Conservation (phyloP, 2,329 filamentous ascomycete genomes). For the Aspergillus sp. region DNA sequence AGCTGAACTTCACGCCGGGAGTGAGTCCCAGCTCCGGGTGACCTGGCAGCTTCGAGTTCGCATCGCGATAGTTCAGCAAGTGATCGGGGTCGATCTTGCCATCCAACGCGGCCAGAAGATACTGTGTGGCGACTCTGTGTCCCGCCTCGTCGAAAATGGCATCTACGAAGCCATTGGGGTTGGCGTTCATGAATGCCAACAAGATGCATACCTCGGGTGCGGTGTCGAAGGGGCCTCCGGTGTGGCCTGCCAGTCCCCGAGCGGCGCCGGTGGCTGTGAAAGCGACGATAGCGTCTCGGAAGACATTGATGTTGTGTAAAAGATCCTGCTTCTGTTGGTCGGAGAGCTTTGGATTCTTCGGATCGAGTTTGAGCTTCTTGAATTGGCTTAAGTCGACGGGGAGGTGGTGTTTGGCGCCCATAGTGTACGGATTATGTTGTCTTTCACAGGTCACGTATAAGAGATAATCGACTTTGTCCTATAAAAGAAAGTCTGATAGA, state of each 20-base stretch:
- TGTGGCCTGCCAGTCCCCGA: conserved; percentile 38
- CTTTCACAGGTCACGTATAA: too few relatives aligned
- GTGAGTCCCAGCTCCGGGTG: conserved; percentile 41
- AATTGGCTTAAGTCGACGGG: conserved; percentile 34
- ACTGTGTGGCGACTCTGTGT: conserved; percentile 41
- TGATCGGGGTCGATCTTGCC: conserved; percentile 37
- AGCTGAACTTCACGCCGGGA: conserved; percentile 40
- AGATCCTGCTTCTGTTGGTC: conserved; percentile 36
- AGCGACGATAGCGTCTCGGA: conserved; percentile 39
- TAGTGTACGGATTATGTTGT: too few relatives aligned
- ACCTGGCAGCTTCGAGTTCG: conserved; percentile 39
- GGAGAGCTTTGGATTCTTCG: conserved; percentile 32
- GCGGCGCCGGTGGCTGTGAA: conserved; percentile 40
- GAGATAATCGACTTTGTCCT: too few relatives aligned
- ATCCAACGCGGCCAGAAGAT: conserved; percentile 36
- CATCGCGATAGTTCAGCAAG: conserved; percentile 41
- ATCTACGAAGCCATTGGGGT: conserved; percentile 30
- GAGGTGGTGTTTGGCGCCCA: conserved; percentile 4
- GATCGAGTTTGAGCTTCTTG: conserved; percentile 35
- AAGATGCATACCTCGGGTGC: conserved; percentile 41
- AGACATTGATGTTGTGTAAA: conserved; percentile 36
- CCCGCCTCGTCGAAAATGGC: conserved; percentile 39
- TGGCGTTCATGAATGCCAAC: conserved; percentile 34
- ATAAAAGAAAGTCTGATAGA: too few relatives aligned
- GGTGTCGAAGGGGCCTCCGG: conserved; percentile 40